Percentiles rank a stretch among this genome's conserved stretches.
Conservation (phyloP, 2,329 filamentous ascomycete genomes). For the Blastomyces parvus region DNA sequence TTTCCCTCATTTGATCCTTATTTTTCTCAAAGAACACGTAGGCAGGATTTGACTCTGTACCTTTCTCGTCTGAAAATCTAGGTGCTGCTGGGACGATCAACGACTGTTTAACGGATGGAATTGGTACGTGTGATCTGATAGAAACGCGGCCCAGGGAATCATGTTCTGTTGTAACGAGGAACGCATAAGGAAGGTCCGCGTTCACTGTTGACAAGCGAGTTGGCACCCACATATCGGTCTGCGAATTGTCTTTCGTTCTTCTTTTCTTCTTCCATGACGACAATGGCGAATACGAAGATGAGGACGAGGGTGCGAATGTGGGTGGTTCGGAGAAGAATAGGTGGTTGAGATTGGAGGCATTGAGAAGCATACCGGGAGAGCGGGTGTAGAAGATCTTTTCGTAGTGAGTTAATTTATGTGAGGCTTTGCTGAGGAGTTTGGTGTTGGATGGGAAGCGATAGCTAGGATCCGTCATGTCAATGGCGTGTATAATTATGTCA, state of each 20-base stretch:
- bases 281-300: conserved; percentile 1
- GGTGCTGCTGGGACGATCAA: conserved; percentile 13
- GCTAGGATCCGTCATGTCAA: conserved; percentile 28
- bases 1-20: conserved; percentile 26
- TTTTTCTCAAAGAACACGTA: conserved; percentile 36
- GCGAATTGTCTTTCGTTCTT: neutral
- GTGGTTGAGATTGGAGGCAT: conserved; percentile 31
- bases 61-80: conserved; percentile 7
- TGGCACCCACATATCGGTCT: conserved; percentile 10
- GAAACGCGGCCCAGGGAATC: conserved; percentile 7
- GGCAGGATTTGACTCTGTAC: conserved; percentile 19
- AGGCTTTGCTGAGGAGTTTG: conserved; percentile 19
- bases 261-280: neutral
- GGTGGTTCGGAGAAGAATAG: conserved; percentile 25
- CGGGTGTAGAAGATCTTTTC: conserved; percentile 37
- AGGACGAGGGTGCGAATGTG: neutral
- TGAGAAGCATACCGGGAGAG: conserved; percentile 33
- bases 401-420: conserved; percentile 34
- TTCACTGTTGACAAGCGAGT: conserved; percentile 8
- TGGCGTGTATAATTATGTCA: conserved; percentile 33
- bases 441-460: conserved; percentile 12
- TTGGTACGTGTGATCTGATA: conserved; percentile 11
- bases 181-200: conserved; percentile 11
- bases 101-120: conserved; percentile 6
- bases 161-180: conserved; percentile 10